These are phyloP conservation scores for Citropsis articulata DNA, from an alignment of 345 rosid genomes.

Conservation along the genomic window DNA sequence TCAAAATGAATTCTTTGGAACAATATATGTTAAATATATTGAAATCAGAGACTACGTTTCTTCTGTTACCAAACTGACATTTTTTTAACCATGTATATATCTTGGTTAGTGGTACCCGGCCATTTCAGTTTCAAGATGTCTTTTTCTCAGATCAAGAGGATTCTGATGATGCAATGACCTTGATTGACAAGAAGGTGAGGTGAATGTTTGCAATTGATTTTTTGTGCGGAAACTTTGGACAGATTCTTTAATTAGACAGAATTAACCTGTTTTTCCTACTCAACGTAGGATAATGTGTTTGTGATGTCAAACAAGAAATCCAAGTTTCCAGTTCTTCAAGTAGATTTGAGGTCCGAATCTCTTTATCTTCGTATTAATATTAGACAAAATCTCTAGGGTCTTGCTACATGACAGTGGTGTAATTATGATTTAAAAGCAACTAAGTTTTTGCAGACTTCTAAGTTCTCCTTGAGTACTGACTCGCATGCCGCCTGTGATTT, in stretches of 20 bases:
- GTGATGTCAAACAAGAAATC: slow-evolving; percentile 99
- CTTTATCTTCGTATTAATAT: neutral
- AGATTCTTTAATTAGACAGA: neutral
- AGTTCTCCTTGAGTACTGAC: slow-evolving; percentile 8
- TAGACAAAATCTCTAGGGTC: neutral
- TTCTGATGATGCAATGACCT: slow-evolving; percentile 78
- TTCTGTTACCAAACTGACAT: neutral
- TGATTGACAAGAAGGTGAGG: slow-evolving; percentile 90
- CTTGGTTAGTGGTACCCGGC: slow-evolving; percentile 58
- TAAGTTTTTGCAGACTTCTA: neutral
- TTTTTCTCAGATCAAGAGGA: slow-evolving; percentile 92
- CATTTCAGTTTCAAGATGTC: slow-evolving; percentile 91
- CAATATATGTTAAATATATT: neutral
- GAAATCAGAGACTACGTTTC: neutral
- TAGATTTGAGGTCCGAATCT: slow-evolving; percentile 72
- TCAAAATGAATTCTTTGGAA: slow-evolving; percentile 1
- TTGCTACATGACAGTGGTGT: neutral
- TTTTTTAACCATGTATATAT: neutral
- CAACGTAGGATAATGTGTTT: slow-evolving; percentile 77
- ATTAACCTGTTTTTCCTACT: slow-evolving; percentile 20
- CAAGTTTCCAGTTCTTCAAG: slow-evolving; percentile 96
- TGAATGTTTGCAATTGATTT: neutral
- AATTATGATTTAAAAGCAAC: neutral
- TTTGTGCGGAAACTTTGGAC: neutral
- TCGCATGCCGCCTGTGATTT: slow-evolving; percentile 17